These are phyloP conservation scores for Teunomyces barrocoloradensis DNA, from an alignment of 805 yeast species.

Conservation along the genomic window DNA sequence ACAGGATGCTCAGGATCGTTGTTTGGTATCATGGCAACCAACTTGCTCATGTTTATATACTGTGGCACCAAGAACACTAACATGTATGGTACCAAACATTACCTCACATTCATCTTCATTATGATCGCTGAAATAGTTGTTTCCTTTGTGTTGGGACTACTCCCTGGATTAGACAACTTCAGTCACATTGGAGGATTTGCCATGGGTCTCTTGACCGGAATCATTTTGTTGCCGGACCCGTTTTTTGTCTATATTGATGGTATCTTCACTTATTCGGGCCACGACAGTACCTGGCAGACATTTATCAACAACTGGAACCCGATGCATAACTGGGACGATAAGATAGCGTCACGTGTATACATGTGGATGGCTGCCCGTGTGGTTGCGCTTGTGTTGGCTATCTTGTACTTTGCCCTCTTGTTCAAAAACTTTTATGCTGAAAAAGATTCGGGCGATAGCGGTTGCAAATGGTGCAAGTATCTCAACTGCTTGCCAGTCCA, in stretches of 20 bases:
- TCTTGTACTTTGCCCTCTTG: slow-evolving; percentile 51
- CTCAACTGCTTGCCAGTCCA: slow-evolving; percentile 67
- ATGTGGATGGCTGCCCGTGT: slow-evolving; percentile 54
- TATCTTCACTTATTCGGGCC: slow-evolving; percentile 32
- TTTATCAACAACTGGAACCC: slow-evolving; percentile 42
- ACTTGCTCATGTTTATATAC: slow-evolving; percentile 52
- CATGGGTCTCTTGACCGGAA: slow-evolving; percentile 52
- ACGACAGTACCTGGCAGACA: slow-evolving; percentile 28
- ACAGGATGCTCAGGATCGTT: slow-evolving; percentile 73
- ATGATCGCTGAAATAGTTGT: slow-evolving; percentile 58
- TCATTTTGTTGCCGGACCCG: slow-evolving; percentile 57
- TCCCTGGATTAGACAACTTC: slow-evolving; percentile 75
- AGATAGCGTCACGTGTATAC: slow-evolving; percentile 38
- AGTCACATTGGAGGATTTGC: slow-evolving; percentile 75
- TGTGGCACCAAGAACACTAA: slow-evolving; percentile 51
- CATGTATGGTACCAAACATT: slow-evolving; percentile 45
- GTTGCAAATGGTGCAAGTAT: slow-evolving; percentile 73
- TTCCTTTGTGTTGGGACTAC: slow-evolving; percentile 59
- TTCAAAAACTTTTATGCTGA: slow-evolving; percentile 44
- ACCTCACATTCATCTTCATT: slow-evolving; percentile 42
- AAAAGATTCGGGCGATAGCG: slow-evolving; percentile 38
- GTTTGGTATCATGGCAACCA: slow-evolving; percentile 66
- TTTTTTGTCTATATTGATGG: slow-evolving; percentile 42
- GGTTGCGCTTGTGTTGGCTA: slow-evolving; percentile 41
- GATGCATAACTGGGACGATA: slow-evolving; percentile 28